Evolutionary conservation across 345 rosid genomes (phyloP).

Genomic region (Arabidopsis thaliana): TAIR10.1 NC_003074.8:12597501-12598000

Average conservation of each 20-base stretch:
- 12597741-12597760: constrained; percentile 54
- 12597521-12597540: constrained; percentile 66
- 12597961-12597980: constrained; percentile 6
- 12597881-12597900: constrained; percentile 60
- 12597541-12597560: constrained; percentile 55
- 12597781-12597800: constrained; percentile 65
- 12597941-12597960: constrained; percentile 60
- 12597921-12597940: constrained; percentile 72
- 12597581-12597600: constrained; percentile 50
- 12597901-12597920: constrained; percentile 56
- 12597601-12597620: constrained; percentile 25
- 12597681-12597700: constrained; percentile 56
- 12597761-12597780: constrained; percentile 57
- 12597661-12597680: constrained; percentile 52
- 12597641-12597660: constrained; percentile 27
- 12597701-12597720: constrained; percentile 69
- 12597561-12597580: constrained; percentile 62
- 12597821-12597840: constrained; percentile 50
- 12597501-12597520: constrained; percentile 77
- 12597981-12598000: neutral
- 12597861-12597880: constrained; percentile 62
- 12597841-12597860: constrained; percentile 51
- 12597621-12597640: constrained; percentile 33
- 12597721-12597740: constrained; percentile 60
- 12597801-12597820: constrained; percentile 53